Percentiles rank a stretch among this genome's conserved stretches.
Evolutionary conservation across 2,329 filamentous ascomycete species (phyloP).

Genomic region (Aspergillus carbonarius): DNA sequence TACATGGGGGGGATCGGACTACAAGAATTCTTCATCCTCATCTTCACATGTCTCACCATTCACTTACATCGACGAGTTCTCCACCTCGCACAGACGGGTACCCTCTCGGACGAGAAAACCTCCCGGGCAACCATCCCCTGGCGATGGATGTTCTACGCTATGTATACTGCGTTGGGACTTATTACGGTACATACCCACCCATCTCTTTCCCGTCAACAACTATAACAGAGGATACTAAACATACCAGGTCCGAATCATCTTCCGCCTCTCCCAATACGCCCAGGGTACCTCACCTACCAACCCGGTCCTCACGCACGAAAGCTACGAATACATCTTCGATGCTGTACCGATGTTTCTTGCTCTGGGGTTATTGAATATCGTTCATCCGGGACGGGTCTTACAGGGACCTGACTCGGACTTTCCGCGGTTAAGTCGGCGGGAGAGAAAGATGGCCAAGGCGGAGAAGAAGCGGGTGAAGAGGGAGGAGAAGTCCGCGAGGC

Average conservation of each 20-base stretch:
- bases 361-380: slow-evolving; percentile 42
- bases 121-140: slow-evolving; percentile 12
- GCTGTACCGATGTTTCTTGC: slow-evolving; percentile 57
- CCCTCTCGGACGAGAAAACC: slow-evolving; percentile 25
- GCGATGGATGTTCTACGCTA: slow-evolving; percentile 35
- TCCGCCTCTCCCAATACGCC: slow-evolving; percentile 59
- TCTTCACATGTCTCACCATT: slow-evolving; percentile 46
- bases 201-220: neutral
- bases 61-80: slow-evolving; percentile 39
- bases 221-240: too few species aligned
- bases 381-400: slow-evolving; percentile 53
- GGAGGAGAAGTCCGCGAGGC: slow-evolving; percentile 20
- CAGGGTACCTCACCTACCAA: slow-evolving; percentile 59
- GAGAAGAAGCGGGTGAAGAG: slow-evolving; percentile 35
- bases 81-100: slow-evolving; percentile 22
- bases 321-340: slow-evolving; percentile 54
- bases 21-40: slow-evolving; percentile 52
- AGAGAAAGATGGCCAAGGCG: slow-evolving; percentile 46
- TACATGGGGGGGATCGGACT: slow-evolving; percentile 57
- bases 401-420: slow-evolving; percentile 50
- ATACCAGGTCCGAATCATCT: slow-evolving; percentile 57
- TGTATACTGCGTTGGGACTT: slow-evolving; percentile 43
- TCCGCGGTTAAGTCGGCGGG: slow-evolving; percentile 40
- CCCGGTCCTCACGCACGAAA: slow-evolving; percentile 62
- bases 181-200: slow-evolving; percentile 38